phyloP scores from a whole-genome alignment of 139 green algal species.

The Auxenochlorella pyrenoidosa region DNA sequence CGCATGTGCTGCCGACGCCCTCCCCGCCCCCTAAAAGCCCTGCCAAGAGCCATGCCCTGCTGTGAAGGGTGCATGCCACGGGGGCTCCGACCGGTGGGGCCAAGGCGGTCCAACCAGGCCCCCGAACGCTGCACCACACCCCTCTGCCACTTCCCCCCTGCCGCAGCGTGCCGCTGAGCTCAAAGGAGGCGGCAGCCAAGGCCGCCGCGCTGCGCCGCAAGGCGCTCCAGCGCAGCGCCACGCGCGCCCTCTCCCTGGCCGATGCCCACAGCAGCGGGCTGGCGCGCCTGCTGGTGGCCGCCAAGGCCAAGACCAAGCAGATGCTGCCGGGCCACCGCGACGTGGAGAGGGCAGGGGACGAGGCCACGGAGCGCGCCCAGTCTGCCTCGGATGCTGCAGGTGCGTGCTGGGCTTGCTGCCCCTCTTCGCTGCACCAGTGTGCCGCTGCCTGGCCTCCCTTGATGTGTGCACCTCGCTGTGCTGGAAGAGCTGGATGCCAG shows the following conservation, averaged over 20 bases:
- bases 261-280: background rate
- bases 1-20: too few species aligned
- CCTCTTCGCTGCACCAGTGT: too few species aligned
- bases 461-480: too few species aligned
- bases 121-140: too few species aligned
- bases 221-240: slow-evolving; percentile 17
- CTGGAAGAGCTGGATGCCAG: too few species aligned
- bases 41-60: too few species aligned
- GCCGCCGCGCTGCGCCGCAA: slow-evolving; percentile 19
- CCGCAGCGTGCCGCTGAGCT: slow-evolving; percentile 34
- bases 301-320: slow-evolving; percentile 18
- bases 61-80: too few species aligned
- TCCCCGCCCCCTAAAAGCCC: too few species aligned
- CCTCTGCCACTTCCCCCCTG: too few species aligned
- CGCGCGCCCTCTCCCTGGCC: background rate
- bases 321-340: background rate
- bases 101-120: too few species aligned
- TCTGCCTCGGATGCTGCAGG: background rate
- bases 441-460: too few species aligned
- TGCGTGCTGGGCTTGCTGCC: background rate
- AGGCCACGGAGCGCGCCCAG: background rate
- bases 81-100: too few species aligned
- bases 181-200: background rate
- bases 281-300: background rate
- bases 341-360: background rate